Conservation (phyloP, 1,284 basidiomycete species). For the Ganoderma leucocontextum region DNA sequence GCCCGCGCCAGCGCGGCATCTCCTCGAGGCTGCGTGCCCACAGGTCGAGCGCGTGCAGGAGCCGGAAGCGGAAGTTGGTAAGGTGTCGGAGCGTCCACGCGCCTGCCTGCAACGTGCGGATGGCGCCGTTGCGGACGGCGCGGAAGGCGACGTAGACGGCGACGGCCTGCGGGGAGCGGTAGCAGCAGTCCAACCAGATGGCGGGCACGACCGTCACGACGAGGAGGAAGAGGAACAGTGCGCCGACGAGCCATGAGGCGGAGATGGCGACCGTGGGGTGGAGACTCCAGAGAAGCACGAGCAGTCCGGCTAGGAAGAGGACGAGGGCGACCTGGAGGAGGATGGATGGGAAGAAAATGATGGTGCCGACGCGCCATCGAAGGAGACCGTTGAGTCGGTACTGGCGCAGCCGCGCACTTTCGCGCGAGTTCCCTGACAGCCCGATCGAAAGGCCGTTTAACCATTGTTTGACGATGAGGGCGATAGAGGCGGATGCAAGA, state of each 20-base stretch:
- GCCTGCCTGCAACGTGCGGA: slow-evolving; percentile 5
- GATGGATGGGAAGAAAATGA: slow-evolving; percentile 27
- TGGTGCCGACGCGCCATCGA: slow-evolving; percentile 19
- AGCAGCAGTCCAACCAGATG: slow-evolving; percentile 29
- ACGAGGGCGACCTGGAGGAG: slow-evolving; percentile 28
- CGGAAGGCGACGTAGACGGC: slow-evolving; percentile 23
- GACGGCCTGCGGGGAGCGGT: slow-evolving; percentile 32
- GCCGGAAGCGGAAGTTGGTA: slow-evolving; percentile 10
- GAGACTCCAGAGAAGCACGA: slow-evolving; percentile 24
- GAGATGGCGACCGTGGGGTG: slow-evolving; percentile 19
- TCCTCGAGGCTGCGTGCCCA: slow-evolving; percentile 13
- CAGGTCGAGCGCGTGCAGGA: slow-evolving; percentile 16
- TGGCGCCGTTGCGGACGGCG: neutral
- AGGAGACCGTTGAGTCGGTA: slow-evolving; percentile 19
- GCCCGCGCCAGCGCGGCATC: slow-evolving; percentile 22
- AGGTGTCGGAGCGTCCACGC: slow-evolving; percentile 19
- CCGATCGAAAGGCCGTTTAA: slow-evolving; percentile 16
- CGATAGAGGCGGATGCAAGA: slow-evolving; percentile 22
- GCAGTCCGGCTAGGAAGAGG: slow-evolving; percentile 27
- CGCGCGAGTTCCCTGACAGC: slow-evolving; percentile 7
- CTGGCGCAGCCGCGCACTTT: slow-evolving; percentile 22
- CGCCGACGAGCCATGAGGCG: slow-evolving; percentile 19
- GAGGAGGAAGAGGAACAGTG: slow-evolving; percentile 15
- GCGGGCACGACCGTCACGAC: slow-evolving; percentile 27
- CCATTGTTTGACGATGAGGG: slow-evolving; percentile 33